phyloP scores from a whole-genome alignment of 176 grass and related monocot genomes.

The Oryza glumipatula region DNA sequence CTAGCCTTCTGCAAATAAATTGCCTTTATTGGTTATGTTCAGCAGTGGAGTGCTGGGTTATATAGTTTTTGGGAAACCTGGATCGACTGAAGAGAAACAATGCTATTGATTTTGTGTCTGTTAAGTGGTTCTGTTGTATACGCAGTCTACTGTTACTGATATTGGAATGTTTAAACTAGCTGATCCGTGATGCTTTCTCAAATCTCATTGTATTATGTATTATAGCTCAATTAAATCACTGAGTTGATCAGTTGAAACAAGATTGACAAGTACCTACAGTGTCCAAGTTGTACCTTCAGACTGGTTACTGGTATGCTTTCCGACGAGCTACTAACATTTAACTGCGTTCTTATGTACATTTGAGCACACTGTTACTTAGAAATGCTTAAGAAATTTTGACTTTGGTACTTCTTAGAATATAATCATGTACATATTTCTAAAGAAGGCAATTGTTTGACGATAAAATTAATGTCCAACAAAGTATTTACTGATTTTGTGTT shows the following conservation, averaged over 20 bases:
- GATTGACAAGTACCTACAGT: slow-evolving; percentile 30
- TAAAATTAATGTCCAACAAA: slow-evolving; percentile 17
- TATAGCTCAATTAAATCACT: slow-evolving; percentile 43
- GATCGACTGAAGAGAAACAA: slow-evolving; percentile 37
- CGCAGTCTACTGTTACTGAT: slow-evolving; percentile 29
- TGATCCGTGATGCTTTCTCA: slow-evolving; percentile 7
- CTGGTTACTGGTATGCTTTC: slow-evolving; percentile 34
- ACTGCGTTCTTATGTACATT: slow-evolving; percentile 26
- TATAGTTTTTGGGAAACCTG: neutral
- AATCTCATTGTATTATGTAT: slow-evolving; percentile 40
- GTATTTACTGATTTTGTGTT: slow-evolving; percentile 18
- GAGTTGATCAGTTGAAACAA: slow-evolving; percentile 32
- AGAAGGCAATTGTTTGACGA: neutral
- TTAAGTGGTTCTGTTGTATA: slow-evolving; percentile 35
- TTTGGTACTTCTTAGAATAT: slow-evolving; percentile 25
- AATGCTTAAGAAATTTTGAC: slow-evolving; percentile 10
- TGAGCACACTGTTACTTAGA: slow-evolving; percentile 31
- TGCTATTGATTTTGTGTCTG: slow-evolving; percentile 18
- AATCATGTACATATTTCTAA: slow-evolving; percentile 21
- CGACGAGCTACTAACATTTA: slow-evolving; percentile 28
- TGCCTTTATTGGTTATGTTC: slow-evolving; percentile 14
- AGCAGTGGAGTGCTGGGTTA: slow-evolving; percentile 29
- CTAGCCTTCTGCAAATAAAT: slow-evolving; percentile 28
- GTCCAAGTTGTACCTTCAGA: slow-evolving; percentile 21
- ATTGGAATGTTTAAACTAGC: slow-evolving; percentile 31